Evolutionary conservation across 208 protist species (phyloP).

Genomic region (Leishmania major): DNA sequence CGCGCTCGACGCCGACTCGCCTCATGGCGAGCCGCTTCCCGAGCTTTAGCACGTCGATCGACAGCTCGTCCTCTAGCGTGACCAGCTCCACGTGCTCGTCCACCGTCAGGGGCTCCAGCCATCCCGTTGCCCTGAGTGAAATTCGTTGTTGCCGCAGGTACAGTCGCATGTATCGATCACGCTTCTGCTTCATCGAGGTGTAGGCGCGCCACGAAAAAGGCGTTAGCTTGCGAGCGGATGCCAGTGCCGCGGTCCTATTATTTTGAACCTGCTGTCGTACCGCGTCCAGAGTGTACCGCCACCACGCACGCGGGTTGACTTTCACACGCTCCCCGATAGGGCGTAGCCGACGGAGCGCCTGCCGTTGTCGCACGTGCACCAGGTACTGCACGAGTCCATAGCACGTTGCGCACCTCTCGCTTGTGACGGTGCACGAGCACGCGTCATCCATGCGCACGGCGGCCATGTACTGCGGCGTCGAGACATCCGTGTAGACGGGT

Average conservation of each 20-base stretch:
- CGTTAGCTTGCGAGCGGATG: slow-evolving; percentile 4
- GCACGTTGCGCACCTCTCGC: slow-evolving; percentile 26
- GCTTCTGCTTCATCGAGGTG: slow-evolving; percentile 37
- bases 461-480: slow-evolving; percentile 32
- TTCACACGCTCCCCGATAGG: slow-evolving; percentile 33
- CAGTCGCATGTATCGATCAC: slow-evolving; percentile 51
- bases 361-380: slow-evolving; percentile 25
- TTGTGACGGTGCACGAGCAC: slow-evolving; percentile 25
- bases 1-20: slow-evolving; percentile 33
- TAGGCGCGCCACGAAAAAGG: slow-evolving; percentile 62
- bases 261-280: slow-evolving; percentile 42
- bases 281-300: slow-evolving; percentile 60
- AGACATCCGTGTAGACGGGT: slow-evolving; percentile 18
- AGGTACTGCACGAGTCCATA: slow-evolving; percentile 20
- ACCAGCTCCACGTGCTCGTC: slow-evolving; percentile 37
- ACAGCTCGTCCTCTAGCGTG: slow-evolving; percentile 55
- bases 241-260: slow-evolving; percentile 8
- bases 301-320: slow-evolving; percentile 56
- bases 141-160: slow-evolving; percentile 43
- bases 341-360: slow-evolving; percentile 42
- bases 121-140: slow-evolving; percentile 28
- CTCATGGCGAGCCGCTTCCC: slow-evolving; percentile 51
- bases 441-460: slow-evolving; percentile 32
- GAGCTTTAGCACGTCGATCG: slow-evolving; percentile 62
- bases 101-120: slow-evolving; percentile 42